Base-by-base conservation (phyloP, 169 alveolate genomes). In the Plasmodium relictum region DNA sequence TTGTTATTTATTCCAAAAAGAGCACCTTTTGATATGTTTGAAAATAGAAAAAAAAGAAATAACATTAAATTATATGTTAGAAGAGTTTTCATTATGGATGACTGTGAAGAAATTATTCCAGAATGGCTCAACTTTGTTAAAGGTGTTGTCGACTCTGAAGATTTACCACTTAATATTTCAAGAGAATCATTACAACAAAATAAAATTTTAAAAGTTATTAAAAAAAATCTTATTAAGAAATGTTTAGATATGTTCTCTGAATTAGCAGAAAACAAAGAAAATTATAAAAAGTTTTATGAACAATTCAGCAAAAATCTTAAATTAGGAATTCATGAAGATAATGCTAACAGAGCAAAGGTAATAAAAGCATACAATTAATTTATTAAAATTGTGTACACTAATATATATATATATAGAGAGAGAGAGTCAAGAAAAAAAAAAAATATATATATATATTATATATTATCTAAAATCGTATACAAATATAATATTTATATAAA, bases 91-190 rank as follows among this genome's bases (percentile, higher is more conserved):
- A 99, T 99, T 94, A 99, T 98, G 99, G 99, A 98, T 95, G 99
- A 99, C 96, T 99, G 99, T 94, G 99, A 98, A 89, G 99, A 99
- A 87, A 93, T 99, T 80, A 98, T 99, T 94, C 99, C 99, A 10
- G 99, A 98, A 94, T 99, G 99, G 99, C 97, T 99, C 22, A 96
- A 98, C 92, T 98, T 99, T 95, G 97, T 98, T 59, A 98, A 98
- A 97, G 99, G 99, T 69, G 99, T 99, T 14, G 99, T 99, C 71
- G 99, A 99, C 88, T 97, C 99, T 24, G 99, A 99, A 92, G 99
- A 99, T 88, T 93, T 99, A 44, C 99, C 99, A n/a, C 97, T 98
- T 24, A 99, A 98, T 95, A 98, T 99, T 76, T 97, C 99, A 37
- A 96, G 99, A 92, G 99, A 99, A 94, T 96, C 98, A 68, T 97